phyloP scores from a whole-genome alignment of 441 rosid species.

The Breynia disticha region DNA sequence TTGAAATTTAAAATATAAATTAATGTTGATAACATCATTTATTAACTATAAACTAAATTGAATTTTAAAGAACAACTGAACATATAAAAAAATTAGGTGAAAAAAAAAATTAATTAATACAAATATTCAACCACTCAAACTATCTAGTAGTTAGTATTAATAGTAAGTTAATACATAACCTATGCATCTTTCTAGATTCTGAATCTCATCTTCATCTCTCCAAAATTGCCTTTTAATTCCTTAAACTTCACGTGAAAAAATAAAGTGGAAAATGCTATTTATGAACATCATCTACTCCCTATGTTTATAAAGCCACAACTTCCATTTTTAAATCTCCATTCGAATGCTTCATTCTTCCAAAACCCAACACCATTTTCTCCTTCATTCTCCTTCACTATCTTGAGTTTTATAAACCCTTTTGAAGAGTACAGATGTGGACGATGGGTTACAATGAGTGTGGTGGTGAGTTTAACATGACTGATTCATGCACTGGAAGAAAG shows the following conservation, averaged over 20 bases:
- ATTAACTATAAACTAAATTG: no score
- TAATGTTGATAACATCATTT: no score
- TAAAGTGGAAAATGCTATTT: constrained; percentile 10
- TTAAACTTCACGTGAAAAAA: background rate
- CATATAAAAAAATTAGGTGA: no score
- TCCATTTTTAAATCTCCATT: constrained; percentile 9
- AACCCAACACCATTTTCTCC: constrained; percentile 12
- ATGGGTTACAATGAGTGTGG: constrained; percentile 76
- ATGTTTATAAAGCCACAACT: constrained; percentile 14
- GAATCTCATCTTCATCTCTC: constrained; percentile 3
- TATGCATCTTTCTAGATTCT: background rate
- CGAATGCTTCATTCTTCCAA: constrained; percentile 20
- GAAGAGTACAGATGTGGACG: constrained; percentile 48
- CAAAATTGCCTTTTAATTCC: background rate
- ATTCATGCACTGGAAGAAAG: constrained; percentile 53
- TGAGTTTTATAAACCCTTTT: background rate
- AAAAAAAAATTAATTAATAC: no score
- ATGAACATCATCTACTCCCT: constrained; percentile 14
- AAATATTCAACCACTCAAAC: no score
- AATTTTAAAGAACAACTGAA: no score
- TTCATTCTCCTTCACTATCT: constrained; percentile 1
- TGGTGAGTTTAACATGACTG: constrained; percentile 49
- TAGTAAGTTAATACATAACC: no score
- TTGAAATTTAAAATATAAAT: no score
- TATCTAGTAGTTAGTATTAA: no score